Evolutionary conservation across 169 alveolate species (phyloP).

Genomic region (Eimeria brunetti): DNA sequence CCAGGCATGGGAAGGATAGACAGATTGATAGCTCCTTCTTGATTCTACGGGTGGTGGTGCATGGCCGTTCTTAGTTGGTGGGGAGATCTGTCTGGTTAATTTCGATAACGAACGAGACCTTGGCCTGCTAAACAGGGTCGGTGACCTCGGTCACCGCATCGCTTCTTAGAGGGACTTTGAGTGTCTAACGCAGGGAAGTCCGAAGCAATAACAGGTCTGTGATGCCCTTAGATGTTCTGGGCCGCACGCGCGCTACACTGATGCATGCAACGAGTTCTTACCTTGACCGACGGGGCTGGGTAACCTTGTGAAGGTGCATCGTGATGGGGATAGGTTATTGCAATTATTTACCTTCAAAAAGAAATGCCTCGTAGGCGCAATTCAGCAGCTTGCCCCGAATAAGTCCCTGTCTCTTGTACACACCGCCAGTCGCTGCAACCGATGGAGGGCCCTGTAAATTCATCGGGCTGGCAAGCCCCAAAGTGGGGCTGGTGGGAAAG

Average conservation of each 20-base stretch:
- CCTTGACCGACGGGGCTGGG: conserved; percentile 90
- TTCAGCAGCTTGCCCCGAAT: conserved; percentile 95
- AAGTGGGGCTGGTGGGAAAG: neutral
- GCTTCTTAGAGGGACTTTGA: conserved; percentile 94
- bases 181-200: conserved; percentile 92
- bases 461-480: too few relatives aligned
- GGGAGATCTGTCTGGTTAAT: conserved; percentile 90
- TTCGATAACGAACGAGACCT: conserved; percentile 97
- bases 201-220: conserved; percentile 96
- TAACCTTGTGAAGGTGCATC: conserved; percentile 91
- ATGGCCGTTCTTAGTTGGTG: conserved; percentile 95
- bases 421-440: too few relatives aligned
- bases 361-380: conserved; percentile 96
- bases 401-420: conserved; percentile 73
- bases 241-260: conserved; percentile 82
- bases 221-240: conserved; percentile 79
- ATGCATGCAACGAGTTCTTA: conserved; percentile 50
- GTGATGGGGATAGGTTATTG: conserved; percentile 95
- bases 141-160: conserved; percentile 65
- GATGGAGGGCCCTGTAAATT: neutral
- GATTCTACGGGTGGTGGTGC: conserved; percentile 95
- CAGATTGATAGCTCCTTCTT: conserved; percentile 93
- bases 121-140: conserved; percentile 94
- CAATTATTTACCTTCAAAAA: conserved; percentile 95
- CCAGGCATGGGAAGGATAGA: conserved; percentile 93